These are phyloP conservation scores for Tympanopsis confertula DNA, from an alignment of 2,329 filamentous ascomycete species.

Conservation along the genomic window DNA sequence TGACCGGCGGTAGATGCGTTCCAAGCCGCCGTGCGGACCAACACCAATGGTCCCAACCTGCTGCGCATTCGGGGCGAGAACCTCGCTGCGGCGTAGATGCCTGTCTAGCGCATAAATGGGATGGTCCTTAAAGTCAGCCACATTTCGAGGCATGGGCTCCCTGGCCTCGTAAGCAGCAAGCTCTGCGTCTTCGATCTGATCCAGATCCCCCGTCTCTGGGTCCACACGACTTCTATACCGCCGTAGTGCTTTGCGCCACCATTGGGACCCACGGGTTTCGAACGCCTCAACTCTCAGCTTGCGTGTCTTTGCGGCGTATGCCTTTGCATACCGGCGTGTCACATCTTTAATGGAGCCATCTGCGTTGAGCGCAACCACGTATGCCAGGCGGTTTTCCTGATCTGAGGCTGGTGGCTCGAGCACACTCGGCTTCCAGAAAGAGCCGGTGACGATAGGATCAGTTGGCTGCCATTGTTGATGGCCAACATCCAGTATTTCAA, in stretches of 20 bases:
- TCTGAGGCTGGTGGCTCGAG: constrained; percentile 78
- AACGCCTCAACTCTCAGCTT: constrained; percentile 62
- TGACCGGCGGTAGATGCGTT: constrained; percentile 69
- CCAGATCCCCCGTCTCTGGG: constrained; percentile 44
- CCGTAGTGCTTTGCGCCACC: constrained; percentile 41
- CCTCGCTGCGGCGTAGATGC: constrained; percentile 76
- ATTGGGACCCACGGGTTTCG: constrained; percentile 32
- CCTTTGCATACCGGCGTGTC: constrained; percentile 75
- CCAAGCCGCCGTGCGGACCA: constrained; percentile 50
- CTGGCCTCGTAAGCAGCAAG: constrained; percentile 57
- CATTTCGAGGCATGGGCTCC: constrained; percentile 77
- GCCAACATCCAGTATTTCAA: constrained; percentile 76
- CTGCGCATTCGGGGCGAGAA: constrained; percentile 59
- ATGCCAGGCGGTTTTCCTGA: constrained; percentile 63
- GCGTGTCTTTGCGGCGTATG: constrained; percentile 81
- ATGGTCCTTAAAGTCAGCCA: constrained; percentile 79
- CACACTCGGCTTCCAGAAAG: constrained; percentile 62
- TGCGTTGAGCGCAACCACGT: constrained; percentile 75
- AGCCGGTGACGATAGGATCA: constrained; percentile 72
- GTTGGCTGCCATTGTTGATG: constrained; percentile 86
- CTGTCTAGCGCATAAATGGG: constrained; percentile 74
- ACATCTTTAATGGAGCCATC: constrained; percentile 73
- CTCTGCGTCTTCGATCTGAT: constrained; percentile 74
- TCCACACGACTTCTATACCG: constrained; percentile 26
- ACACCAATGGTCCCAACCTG: constrained; percentile 68